Base-by-base conservation (phyloP, 2,329 filamentous ascomycete species). In the Ceratocystis huliohia region DNA sequence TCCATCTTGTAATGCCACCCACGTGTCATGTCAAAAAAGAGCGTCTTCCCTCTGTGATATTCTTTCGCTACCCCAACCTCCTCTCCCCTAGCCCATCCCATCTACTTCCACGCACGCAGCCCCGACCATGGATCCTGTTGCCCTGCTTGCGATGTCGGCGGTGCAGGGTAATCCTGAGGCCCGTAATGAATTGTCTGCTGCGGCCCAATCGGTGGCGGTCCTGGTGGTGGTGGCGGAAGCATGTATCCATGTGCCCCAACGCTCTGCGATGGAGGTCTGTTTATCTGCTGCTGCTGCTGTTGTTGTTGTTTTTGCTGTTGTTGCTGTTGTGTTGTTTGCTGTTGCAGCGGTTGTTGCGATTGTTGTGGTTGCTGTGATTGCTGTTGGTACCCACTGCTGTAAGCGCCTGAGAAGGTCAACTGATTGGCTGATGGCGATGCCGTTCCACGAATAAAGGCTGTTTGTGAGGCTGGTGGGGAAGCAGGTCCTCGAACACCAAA, bases 371-470 rank as follows among this genome's bases (percentile, higher is more conserved):
- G 65, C 71, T 68, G 72, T 72, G 65, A 65, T 72, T 70, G 72
- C 72, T 65, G 67, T 72, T 70, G 50, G 71, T 69, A 77, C 8
- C 28, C 56, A 70, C 62, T 67, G 56, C 65, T 72, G 64, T 71
- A 71, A 1, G 75, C 77, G 76, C 73, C 82, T 73, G 74, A 74
- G 67, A 81, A 81, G 0, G 75, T 75, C 2, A 78, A 75, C 72
- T 88, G 85, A 48, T 81, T 84, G 2, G 85, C 80, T 0, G 86
- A 81, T 10, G 82, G 81, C n/a, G 81, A 83, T n/a, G 78, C 75
- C 0, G 81, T 77, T 3, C 74, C 74, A 33, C 76, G 72, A 70
- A 76, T 74, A 10, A 67, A 67, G 10, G 63, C 45, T 3, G 78
- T 76, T 72, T 88, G 85, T 46, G 81, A 83, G 2, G 85, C 80